These are phyloP conservation scores for Cryptomeria japonica DNA, from an alignment of 75 land plant species.

Conservation along the genomic window DNA sequence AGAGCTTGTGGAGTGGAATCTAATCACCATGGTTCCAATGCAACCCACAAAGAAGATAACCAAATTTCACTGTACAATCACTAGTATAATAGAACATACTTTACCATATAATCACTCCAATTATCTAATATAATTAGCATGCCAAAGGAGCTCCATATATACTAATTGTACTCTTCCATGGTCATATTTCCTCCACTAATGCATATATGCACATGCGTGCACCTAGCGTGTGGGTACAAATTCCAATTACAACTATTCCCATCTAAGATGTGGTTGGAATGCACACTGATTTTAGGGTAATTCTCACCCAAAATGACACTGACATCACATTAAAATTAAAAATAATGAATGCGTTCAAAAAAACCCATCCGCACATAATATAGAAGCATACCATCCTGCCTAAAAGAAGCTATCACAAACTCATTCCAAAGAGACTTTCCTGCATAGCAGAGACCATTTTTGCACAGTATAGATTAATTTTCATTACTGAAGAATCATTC, in stretches of 20 bases:
- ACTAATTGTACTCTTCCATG: background rate
- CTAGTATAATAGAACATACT: background rate
- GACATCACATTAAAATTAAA: background rate
- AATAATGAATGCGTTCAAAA: no score
- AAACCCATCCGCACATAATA: background rate
- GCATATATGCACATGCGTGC: background rate
- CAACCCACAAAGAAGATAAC: background rate
- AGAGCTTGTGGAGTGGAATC: background rate
- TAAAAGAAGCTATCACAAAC: background rate
- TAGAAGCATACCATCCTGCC: background rate
- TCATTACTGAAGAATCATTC: background rate
- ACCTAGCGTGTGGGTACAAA: background rate
- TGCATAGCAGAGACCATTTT: background rate
- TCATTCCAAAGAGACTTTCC: background rate
- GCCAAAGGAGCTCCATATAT: background rate
- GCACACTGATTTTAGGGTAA: background rate
- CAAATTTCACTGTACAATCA: background rate
- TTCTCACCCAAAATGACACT: background rate
- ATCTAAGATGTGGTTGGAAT: background rate
- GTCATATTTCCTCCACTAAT: background rate
- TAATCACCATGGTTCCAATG: background rate
- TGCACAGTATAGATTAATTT: background rate
- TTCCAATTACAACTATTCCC: background rate
- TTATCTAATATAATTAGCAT: background rate
- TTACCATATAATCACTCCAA: background rate